Conservation (phyloP, 768 basidiomycete species). For the Tricholoma matsutake region DNA sequence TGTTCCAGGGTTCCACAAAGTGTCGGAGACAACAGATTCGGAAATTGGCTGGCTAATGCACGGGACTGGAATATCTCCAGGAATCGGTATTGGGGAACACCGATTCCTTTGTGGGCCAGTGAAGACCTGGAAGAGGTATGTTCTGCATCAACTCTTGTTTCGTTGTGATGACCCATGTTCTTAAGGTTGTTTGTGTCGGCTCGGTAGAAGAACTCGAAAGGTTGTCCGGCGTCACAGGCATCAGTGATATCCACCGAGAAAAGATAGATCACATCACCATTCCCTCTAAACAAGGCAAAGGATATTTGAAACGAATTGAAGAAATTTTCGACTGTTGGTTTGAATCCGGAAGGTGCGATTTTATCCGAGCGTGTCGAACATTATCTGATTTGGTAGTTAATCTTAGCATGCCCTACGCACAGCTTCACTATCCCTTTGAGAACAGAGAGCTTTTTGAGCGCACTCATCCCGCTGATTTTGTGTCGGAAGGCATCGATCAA, state of each 20-base stretch:
- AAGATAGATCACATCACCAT: conserved; percentile 96
- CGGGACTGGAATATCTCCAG: conserved; percentile 99
- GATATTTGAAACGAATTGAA: conserved; percentile 82
- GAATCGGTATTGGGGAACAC: conserved; percentile 99
- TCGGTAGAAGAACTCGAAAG: conserved; percentile 87
- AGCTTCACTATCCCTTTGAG: conserved; percentile 97
- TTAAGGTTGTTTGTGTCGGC: conserved; percentile 76
- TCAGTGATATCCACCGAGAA: conserved; percentile 90
- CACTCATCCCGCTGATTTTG: conserved; percentile 92
- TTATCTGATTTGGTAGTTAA: conserved; percentile 2
- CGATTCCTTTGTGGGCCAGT: conserved; percentile 93
- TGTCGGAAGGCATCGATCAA: conserved; percentile 98
- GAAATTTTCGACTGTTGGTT: conserved; percentile 99
- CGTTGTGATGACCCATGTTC: neutral
- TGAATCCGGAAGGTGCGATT: conserved; percentile 88
- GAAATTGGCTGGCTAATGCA: conserved; percentile 97
- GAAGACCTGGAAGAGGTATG: conserved; percentile 87
- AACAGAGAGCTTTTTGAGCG: conserved; percentile 85
- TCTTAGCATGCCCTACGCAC: conserved; percentile 95
- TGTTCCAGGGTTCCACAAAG: conserved; percentile 81
- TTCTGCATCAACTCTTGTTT: neutral
- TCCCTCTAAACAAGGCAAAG: conserved; percentile 87
- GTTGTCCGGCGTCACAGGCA: conserved; percentile 78
- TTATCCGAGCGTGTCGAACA: neutral
- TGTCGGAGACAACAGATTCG: conserved; percentile 90